Percentiles rank a stretch among this genome's conserved stretches.
phyloP scores from a whole-genome alignment of 164 flowering plant species.

The Magnolia officinalis region DNA sequence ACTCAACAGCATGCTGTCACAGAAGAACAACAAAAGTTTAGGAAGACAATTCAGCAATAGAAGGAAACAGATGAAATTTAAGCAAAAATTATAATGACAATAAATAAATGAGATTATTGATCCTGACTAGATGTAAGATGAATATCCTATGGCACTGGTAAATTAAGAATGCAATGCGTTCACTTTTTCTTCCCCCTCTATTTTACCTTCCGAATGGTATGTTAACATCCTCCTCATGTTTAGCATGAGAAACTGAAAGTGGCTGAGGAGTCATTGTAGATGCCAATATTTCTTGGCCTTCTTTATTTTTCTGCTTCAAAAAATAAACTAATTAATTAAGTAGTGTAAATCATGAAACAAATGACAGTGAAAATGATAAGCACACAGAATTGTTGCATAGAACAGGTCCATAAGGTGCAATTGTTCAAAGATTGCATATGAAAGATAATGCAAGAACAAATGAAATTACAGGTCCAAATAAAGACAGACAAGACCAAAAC shows the following conservation, averaged over 20 bases:
- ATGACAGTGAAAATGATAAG: not conserved
- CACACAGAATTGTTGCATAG: not conserved
- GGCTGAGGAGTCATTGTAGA: conserved; percentile 79
- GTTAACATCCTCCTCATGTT: conserved; percentile 65
- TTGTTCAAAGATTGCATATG: not conserved
- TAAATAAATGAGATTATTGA: not conserved
- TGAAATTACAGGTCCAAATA: too few species aligned
- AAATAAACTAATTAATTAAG: not conserved
- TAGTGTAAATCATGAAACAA: not conserved
- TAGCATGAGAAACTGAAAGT: conserved; percentile 37
- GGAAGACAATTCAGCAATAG: not conserved
- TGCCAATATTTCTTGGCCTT: conserved; percentile 75
- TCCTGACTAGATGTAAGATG: not conserved
- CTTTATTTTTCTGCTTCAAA: conserved; percentile 57
- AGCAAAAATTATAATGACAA: not conserved
- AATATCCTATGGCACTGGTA: not conserved
- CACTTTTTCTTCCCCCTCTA: conserved; percentile 1
- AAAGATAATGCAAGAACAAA: not conserved
- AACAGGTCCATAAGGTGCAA: not conserved
- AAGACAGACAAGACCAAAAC: not conserved
- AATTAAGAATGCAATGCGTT: not conserved
- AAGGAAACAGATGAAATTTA: conserved; percentile 5
- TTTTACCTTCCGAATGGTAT: conserved; percentile 93
- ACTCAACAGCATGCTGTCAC: conserved; percentile 77
- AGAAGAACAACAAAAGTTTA: conserved; percentile 4